phyloP scores from a whole-genome alignment of 805 yeast species.

The Pichia nakasei region DNA sequence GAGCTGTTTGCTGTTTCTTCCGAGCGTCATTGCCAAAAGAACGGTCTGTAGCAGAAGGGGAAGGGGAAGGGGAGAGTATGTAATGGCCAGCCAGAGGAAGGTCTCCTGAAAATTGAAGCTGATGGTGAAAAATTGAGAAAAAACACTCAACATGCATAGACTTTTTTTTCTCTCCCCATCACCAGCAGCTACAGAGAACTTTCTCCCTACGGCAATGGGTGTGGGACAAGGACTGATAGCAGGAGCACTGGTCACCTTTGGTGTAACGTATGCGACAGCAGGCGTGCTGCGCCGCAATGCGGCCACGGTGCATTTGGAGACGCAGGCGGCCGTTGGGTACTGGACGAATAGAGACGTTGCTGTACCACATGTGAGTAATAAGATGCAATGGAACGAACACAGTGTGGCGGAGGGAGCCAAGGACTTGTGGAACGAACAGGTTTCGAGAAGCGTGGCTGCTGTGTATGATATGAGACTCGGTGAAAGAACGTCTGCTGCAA shows the following conservation, averaged over 20 bases:
- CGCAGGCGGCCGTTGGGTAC: slow-evolving; percentile 39
- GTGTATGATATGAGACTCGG: slow-evolving; percentile 34
- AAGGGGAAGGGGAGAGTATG: neutral
- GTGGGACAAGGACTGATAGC: slow-evolving; percentile 48
- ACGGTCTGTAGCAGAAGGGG: too few species aligned
- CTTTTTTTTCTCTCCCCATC: too few species aligned
- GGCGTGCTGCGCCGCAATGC: slow-evolving; percentile 44
- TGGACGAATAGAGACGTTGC: slow-evolving; percentile 40
- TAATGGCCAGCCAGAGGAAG: too few species aligned
- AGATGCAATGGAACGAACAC: neutral
- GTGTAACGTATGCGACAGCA: slow-evolving; percentile 54
- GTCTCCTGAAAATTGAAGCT: too few species aligned
- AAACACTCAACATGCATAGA: too few species aligned
- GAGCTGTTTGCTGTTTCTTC: slow-evolving; percentile 43
- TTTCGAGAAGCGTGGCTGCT: slow-evolving; percentile 55
- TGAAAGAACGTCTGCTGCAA: slow-evolving; percentile 9
- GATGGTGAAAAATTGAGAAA: too few species aligned
- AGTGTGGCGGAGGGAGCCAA: slow-evolving; percentile 45
- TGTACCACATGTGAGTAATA: neutral
- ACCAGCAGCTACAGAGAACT: neutral
- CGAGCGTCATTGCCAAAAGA: slow-evolving; percentile 28
- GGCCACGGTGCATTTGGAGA: slow-evolving; percentile 35
- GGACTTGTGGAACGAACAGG: slow-evolving; percentile 75
- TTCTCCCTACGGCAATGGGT: slow-evolving; percentile 12
- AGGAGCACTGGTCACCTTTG: slow-evolving; percentile 54